phyloP scores from a whole-genome alignment of 2,329 filamentous ascomycete genomes.

The Diplodia scrobiculata region DNA sequence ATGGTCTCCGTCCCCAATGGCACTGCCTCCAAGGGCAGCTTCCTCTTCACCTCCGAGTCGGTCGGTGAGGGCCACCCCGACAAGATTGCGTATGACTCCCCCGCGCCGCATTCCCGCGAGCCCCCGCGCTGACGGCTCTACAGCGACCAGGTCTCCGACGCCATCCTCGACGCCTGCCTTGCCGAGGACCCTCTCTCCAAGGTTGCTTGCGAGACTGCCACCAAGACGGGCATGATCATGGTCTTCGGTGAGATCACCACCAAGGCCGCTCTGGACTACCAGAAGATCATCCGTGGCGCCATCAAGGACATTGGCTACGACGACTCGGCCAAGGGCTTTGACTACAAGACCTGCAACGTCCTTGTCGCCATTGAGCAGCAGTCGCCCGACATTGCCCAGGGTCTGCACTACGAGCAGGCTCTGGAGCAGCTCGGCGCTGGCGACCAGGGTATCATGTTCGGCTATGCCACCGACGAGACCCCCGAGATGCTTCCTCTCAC shows the following conservation, averaged over 20 bases:
- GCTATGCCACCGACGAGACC: slow-evolving; percentile 98
- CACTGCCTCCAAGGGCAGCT: slow-evolving; percentile 39
- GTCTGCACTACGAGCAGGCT: slow-evolving; percentile 96
- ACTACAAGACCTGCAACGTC: slow-evolving; percentile 99
- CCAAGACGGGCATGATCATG: slow-evolving; percentile 99
- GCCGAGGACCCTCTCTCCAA: slow-evolving; percentile 94
- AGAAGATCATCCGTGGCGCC: slow-evolving; percentile 89
- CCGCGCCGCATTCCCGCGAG: not conserved
- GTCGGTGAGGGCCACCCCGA: slow-evolving; percentile 71
- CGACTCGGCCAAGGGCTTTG: slow-evolving; percentile 94
- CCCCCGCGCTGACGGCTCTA: not conserved
- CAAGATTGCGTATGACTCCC: slow-evolving; percentile 73
- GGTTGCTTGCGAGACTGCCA: slow-evolving; percentile 97
- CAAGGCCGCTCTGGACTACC: slow-evolving; percentile 94
- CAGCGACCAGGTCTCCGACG: slow-evolving; percentile 94
- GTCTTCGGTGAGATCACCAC: slow-evolving; percentile 83
- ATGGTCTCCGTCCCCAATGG: slow-evolving; percentile 29
- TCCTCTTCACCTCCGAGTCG: slow-evolving; percentile 57
- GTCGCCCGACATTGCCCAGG: slow-evolving; percentile 97
- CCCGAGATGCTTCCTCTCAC: slow-evolving; percentile 95
- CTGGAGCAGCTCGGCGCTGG: slow-evolving; percentile 97
- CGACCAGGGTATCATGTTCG: slow-evolving; percentile 99
- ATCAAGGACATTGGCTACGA: slow-evolving; percentile 99
- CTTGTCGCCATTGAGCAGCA: slow-evolving; percentile 99
- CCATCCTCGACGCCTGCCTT: slow-evolving; percentile 97